These are phyloP conservation scores for Corinectria fuckeliana DNA, from an alignment of 2,329 filamentous ascomycete species.

Conservation along the genomic window DNA sequence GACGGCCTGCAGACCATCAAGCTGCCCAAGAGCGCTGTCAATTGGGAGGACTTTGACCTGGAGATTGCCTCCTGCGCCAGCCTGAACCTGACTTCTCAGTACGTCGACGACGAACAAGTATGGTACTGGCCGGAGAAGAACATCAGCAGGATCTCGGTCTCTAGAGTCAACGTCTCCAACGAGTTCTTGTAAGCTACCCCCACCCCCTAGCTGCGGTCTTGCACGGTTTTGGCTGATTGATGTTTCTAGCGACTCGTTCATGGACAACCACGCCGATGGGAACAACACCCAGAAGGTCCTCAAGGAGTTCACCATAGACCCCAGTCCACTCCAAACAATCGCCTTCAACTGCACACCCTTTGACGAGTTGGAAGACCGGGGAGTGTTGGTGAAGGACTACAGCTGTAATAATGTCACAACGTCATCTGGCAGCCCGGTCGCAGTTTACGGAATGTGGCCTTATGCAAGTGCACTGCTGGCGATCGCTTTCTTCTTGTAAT, in stretches of 20 bases:
- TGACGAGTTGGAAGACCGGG: slow-evolving; percentile 10
- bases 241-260: slow-evolving; percentile 16
- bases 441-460: background rate
- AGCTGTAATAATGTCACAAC: slow-evolving; percentile 7
- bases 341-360: slow-evolving; percentile 26
- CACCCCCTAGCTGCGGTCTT: background rate
- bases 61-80: background rate
- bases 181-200: slow-evolving; percentile 23
- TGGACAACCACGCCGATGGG: slow-evolving; percentile 13
- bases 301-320: slow-evolving; percentile 7
- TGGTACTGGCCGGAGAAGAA: slow-evolving; percentile 26
- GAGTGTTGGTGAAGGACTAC: slow-evolving; percentile 14
- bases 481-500: background rate
- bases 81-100: slow-evolving; percentile 23
- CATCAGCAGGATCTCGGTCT: slow-evolving; percentile 14
- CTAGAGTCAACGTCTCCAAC: slow-evolving; percentile 6
- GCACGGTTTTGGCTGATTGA: background rate
- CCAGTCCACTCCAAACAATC: background rate
- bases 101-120: slow-evolving; percentile 9
- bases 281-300: slow-evolving; percentile 17
- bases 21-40: slow-evolving; percentile 9
- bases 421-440: background rate
- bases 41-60: slow-evolving; percentile 19
- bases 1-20: slow-evolving; percentile 10
- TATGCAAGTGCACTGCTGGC: background rate